A percentile compares a stretch with the other conserved stretches of the same genome.
These are phyloP conservation scores for Ascochyta clinopodiicola DNA, from an alignment of 2,329 filamentous ascomycete species.

Conservation along the genomic window DNA sequence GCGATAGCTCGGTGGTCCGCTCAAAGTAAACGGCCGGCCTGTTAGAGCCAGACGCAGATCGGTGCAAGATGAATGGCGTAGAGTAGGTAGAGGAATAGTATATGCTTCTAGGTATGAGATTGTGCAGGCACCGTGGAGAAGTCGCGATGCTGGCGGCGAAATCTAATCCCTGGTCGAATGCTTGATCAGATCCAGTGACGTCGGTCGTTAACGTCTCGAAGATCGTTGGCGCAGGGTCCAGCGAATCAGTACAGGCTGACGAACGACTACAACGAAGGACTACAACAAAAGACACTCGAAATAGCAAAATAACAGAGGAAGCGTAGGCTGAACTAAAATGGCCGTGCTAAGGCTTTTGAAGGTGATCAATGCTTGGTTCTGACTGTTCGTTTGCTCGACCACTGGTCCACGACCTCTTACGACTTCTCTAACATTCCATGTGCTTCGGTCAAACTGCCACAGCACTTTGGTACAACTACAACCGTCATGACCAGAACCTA, in stretches of 20 bases:
- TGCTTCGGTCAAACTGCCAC: slow-evolving; percentile 25
- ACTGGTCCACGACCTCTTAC: slow-evolving; percentile 4
- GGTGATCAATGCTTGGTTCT: not conserved
- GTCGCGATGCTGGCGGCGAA: slow-evolving; percentile 28
- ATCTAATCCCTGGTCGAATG: slow-evolving; percentile 25
- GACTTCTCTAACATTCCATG: slow-evolving; percentile 35
- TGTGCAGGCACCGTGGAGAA: not conserved
- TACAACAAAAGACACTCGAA: not conserved
- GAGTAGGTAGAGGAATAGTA: not conserved
- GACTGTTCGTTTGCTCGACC: slow-evolving; percentile 33
- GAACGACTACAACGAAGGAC: not conserved
- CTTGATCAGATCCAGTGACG: slow-evolving; percentile 34
- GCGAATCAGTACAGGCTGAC: slow-evolving; percentile 19
- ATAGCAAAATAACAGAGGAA: not conserved
- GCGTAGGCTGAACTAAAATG: not conserved
- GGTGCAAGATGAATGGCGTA: not conserved
- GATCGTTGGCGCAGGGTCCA: slow-evolving; percentile 31
- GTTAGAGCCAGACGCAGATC: slow-evolving; percentile 26
- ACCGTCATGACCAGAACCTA: not conserved
- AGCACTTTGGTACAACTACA: not conserved
- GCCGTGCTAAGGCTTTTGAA: not conserved
- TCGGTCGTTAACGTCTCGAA: slow-evolving; percentile 24
- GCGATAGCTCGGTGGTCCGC: slow-evolving; percentile 35
- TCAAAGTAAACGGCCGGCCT: slow-evolving; percentile 19
- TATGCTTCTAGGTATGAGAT: not conserved